Evolutionary conservation across 164 flowering plant genomes (phyloP).

Genomic region (Santalum album): DNA sequence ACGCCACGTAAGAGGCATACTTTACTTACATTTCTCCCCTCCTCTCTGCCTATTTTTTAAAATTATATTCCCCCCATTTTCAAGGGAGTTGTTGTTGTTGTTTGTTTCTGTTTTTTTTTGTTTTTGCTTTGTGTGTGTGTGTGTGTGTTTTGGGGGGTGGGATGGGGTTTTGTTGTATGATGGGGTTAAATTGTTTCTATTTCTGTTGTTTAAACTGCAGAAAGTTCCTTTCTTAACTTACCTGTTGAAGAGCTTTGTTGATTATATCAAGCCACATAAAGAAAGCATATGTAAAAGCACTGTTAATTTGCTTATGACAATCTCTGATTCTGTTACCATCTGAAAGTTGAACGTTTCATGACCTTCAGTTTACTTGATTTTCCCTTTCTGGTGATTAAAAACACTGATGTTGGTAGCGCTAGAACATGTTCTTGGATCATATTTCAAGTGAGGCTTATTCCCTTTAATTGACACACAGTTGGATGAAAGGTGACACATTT

Average conservation of each 20-base stretch:
- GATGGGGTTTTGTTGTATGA: background rate
- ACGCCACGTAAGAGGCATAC: no score
- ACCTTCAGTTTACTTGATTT: background rate
- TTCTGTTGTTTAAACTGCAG: constrained; percentile 36
- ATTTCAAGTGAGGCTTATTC: constrained; percentile 91
- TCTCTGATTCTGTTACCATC: constrained; percentile 91
- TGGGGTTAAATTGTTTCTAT: background rate
- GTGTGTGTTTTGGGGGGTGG: background rate
- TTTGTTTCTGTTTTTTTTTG: no score
- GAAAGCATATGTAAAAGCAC: constrained; percentile 98
- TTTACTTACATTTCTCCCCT: no score
- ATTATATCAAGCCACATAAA: constrained; percentile 91
- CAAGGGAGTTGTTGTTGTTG: no score
- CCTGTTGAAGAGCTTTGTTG: constrained; percentile 86
- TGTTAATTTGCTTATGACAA: constrained; percentile 90
- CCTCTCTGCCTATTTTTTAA: no score
- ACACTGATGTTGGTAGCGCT: constrained; percentile 56
- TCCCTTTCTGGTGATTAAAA: background rate
- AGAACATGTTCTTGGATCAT: constrained; percentile 94
- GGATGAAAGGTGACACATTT: constrained; percentile 67
- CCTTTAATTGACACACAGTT: constrained; percentile 91
- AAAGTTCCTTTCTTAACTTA: constrained; percentile 95
- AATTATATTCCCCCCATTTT: no score
- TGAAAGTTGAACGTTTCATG: constrained; percentile 51
- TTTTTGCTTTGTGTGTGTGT: no score